Base-by-base conservation (phyloP, 345 rosid species). In the Sonneratia caseolaris region DNA sequence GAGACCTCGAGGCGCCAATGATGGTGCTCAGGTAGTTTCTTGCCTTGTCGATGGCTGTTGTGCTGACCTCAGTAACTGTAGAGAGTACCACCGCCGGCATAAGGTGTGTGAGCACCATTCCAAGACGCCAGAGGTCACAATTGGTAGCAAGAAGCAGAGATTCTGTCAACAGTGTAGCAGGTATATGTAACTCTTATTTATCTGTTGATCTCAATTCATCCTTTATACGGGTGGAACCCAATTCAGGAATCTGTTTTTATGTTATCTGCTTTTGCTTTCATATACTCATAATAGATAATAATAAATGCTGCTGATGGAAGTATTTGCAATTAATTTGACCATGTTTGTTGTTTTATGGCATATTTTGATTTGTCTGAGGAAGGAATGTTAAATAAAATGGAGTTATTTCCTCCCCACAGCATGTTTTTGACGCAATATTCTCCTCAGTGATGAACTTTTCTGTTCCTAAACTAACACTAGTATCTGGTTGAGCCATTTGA, bases 111-210 rank as follows among this genome's bases (percentile, higher is more conserved):
- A 88, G 67, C 76, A 80, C 56, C 98, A 92, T 77, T 92, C 98
- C 16, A 92, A 90, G 81, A 81, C 96, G 71, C 86, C 91, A 0
- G 82, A 84, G 64, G 98, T 88, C 79, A 82, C 76, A 5, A 85
- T 92, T 57, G 79, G 83, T 68, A 92, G 94, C 42, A 81, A 75
- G 43, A 88, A 85, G 68, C 94, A 87, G 80, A 75, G 98, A 70
- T 92, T 92, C 79, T 92, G 98, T 76, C 98, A 92, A 74, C 98
- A 92, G 83, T 92, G 98, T 74, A 92, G 98, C 89, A 87, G 98
- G 98, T 92, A 56, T n/a, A 13, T 51, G 57, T 73, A 27, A 11
- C 53, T 11, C 11, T 49, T 49, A 1, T 18, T 0, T 1, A 42
- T 18, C 21, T 64, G 38, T 68, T 22, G 47, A 21, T 67, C 27